These are phyloP conservation scores for Miscanthus sacchariflorus DNA, from an alignment of 202 grass and related monocot species.

Conservation along the genomic window DNA sequence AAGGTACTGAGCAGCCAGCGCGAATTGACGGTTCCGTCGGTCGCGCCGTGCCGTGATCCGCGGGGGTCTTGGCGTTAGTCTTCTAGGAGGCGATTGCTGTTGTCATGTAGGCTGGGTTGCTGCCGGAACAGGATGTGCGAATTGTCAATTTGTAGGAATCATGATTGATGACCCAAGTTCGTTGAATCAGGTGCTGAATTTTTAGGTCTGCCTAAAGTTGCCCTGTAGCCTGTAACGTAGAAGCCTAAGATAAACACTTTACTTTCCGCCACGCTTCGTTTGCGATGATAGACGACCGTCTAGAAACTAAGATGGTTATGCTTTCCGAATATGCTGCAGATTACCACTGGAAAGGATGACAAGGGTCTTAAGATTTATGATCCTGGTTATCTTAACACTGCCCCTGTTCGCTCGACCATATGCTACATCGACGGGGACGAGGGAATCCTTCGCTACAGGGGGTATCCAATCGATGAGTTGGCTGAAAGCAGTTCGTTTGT, in stretches of 20 bases:
- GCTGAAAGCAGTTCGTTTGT: conserved; percentile 84
- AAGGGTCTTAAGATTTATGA: conserved; percentile 95
- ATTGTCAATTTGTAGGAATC: background rate
- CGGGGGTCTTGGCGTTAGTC: background rate
- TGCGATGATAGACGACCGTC: background rate
- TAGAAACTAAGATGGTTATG: background rate
- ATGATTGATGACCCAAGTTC: background rate
- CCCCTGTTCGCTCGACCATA: conserved; percentile 78
- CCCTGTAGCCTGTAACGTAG: background rate
- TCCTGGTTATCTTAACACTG: conserved; percentile 94
- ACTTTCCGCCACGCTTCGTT: background rate
- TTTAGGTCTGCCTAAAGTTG: background rate
- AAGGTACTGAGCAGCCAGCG: conserved; percentile 47
- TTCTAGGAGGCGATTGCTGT: background rate
- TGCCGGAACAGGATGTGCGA: background rate
- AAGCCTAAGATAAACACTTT: background rate
- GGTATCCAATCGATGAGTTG: conserved; percentile 95
- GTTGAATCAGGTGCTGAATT: background rate
- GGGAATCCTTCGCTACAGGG: conserved; percentile 98
- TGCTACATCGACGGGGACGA: conserved; percentile 97
- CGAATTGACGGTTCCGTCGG: background rate
- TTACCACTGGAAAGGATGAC: conserved; percentile 73
- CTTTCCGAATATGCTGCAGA: conserved; percentile 48
- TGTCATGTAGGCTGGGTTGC: background rate
- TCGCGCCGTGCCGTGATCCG: conserved; percentile 22